Conservation (phyloP, 768 basidiomycete genomes). For the Hygrocybe punicea region DNA sequence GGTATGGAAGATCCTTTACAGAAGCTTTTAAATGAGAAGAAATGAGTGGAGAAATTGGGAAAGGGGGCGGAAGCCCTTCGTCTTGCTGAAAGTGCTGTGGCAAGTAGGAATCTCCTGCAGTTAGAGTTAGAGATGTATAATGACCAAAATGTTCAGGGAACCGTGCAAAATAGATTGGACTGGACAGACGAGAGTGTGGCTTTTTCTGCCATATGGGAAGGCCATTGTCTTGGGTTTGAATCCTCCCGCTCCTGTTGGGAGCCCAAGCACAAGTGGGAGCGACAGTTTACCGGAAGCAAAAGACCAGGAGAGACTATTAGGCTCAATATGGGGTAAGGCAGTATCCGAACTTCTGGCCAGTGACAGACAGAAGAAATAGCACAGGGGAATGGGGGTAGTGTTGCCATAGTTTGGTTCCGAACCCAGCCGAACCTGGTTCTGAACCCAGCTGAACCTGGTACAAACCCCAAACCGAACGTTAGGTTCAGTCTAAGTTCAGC, state of each 20-base stretch:
- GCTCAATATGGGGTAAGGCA: slow-evolving; percentile 40
- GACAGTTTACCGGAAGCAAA: slow-evolving; percentile 13
- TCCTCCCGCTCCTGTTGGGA: neutral
- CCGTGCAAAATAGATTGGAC: neutral
- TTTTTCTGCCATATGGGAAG: slow-evolving; percentile 34
- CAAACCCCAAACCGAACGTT: too few relatives aligned
- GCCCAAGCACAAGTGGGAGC: neutral
- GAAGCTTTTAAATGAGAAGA: slow-evolving; percentile 54
- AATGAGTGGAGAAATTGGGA: slow-evolving; percentile 36
- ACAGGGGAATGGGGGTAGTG: too few relatives aligned
- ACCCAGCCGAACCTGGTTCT: too few relatives aligned
- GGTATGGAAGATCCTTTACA: slow-evolving; percentile 48
- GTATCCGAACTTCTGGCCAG: slow-evolving; percentile 44
- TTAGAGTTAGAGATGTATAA: too few relatives aligned
- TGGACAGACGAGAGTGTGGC: slow-evolving; percentile 42
- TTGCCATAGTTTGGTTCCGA: too few relatives aligned
- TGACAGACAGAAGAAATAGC: too few relatives aligned
- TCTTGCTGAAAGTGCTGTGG: slow-evolving; percentile 44
- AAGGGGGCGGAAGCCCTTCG: slow-evolving; percentile 41
- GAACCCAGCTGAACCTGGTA: too few relatives aligned
- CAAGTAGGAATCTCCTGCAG: slow-evolving; percentile 34
- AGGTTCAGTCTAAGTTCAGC: too few relatives aligned
- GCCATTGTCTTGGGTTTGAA: slow-evolving; percentile 12
- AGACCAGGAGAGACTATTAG: slow-evolving; percentile 39
- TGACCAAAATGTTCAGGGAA: too few relatives aligned